These are phyloP conservation scores for Aeminium ludgeri DNA, from an alignment of 495 filamentous ascomycete genomes.

Conservation along the genomic window DNA sequence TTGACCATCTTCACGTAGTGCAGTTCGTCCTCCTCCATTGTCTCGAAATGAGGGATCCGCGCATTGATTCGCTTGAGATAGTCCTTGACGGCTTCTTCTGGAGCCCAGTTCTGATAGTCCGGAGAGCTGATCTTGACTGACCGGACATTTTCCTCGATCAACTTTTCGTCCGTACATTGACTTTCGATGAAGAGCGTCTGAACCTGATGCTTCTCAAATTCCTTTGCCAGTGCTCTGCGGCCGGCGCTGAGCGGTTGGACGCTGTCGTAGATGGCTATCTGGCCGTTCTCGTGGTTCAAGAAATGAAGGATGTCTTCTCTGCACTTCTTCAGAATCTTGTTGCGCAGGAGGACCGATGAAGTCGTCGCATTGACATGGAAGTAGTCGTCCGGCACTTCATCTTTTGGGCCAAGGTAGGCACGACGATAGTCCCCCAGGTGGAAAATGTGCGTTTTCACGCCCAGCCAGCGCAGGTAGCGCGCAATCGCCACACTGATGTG, in stretches of 20 bases:
- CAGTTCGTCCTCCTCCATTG: conserved; percentile 81
- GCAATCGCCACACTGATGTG: conserved; percentile 92
- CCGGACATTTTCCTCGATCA: conserved; percentile 93
- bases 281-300: conserved; percentile 89
- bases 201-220: conserved; percentile 91
- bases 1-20: conserved; percentile 99
- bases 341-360: conserved; percentile 68
- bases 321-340: conserved; percentile 95
- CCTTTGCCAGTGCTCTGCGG: conserved; percentile 75
- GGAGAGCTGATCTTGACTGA: conserved; percentile 98
- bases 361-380: conserved; percentile 92
- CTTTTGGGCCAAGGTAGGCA: conserved; percentile 68
- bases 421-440: conserved; percentile 94
- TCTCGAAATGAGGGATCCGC: conserved; percentile 90
- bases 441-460: conserved; percentile 94
- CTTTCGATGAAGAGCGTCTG: conserved; percentile 95
- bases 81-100: conserved; percentile 77
- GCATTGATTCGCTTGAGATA: conserved; percentile 78
- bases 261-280: conserved; percentile 97
- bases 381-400: conserved; percentile 90
- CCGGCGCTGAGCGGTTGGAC: conserved; percentile 83
- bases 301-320: conserved; percentile 94
- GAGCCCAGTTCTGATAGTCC: conserved; percentile 84
- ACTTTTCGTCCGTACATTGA: conserved; percentile 75
- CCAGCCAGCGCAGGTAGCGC: conserved; percentile 91